These are phyloP conservation scores for Coemansia sp. DNA, from an alignment of 192 early-diverging fungal species.

Conservation along the genomic window DNA sequence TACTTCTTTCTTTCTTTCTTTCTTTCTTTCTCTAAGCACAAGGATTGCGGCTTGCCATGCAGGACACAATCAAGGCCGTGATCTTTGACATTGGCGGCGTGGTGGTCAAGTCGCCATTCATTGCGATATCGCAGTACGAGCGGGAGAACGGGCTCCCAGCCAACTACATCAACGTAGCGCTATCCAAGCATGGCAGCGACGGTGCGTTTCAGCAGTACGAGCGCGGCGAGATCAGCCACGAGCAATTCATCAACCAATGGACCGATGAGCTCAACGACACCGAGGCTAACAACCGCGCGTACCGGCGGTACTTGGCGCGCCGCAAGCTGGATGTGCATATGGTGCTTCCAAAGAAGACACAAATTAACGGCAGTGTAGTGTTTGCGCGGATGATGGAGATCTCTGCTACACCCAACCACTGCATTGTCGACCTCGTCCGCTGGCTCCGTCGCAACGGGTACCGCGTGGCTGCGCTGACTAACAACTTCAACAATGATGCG, in stretches of 20 bases:
- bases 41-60: not conserved
- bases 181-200: slow-evolving; percentile 49
- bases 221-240: slow-evolving; percentile 41
- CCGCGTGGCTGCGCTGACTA: slow-evolving; percentile 78
- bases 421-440: slow-evolving; percentile 31
- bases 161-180: slow-evolving; percentile 84
- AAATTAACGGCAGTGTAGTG: slow-evolving; percentile 27
- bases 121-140: slow-evolving; percentile 74
- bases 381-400: slow-evolving; percentile 44
- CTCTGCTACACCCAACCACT: slow-evolving; percentile 21
- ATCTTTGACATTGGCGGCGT: slow-evolving; percentile 90
- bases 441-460: slow-evolving; percentile 56
- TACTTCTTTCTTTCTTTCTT: not conserved
- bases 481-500: slow-evolving; percentile 66
- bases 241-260: slow-evolving; percentile 33
- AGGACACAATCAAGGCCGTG: slow-evolving; percentile 60
- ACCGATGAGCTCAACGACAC: slow-evolving; percentile 46
- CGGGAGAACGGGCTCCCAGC: slow-evolving; percentile 62
- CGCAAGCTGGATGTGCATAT: slow-evolving; percentile 26
- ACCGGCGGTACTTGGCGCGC: slow-evolving; percentile 32
- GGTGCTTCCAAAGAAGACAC: slow-evolving; percentile 26
- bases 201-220: slow-evolving; percentile 65
- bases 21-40: not conserved
- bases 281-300: slow-evolving; percentile 40
- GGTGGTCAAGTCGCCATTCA: slow-evolving; percentile 75